Evolutionary conservation across 2,329 filamentous ascomycete genomes (phyloP).

Genomic region (Trichoderma oligosporum): DNA sequence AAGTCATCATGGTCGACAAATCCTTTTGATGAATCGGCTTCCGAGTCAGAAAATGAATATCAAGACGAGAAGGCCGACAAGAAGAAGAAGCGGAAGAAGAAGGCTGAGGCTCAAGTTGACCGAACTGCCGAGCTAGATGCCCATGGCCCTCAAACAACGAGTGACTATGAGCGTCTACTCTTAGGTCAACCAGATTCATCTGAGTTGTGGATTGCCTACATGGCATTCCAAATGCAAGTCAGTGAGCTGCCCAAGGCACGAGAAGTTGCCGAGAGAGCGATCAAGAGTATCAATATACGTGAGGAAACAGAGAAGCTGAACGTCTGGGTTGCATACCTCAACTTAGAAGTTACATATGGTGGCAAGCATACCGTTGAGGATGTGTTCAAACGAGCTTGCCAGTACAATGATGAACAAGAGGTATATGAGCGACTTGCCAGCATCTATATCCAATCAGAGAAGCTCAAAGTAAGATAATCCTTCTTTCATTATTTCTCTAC

Average conservation of each 20-base stretch:
- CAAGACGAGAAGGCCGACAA: conserved; percentile 39
- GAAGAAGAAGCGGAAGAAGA: conserved; percentile 65
- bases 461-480: conserved; percentile 66
- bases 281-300: conserved; percentile 84
- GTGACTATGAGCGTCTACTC: conserved; percentile 90
- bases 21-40: conserved; percentile 57
- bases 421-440: conserved; percentile 85
- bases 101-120: conserved; percentile 77
- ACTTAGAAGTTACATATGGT: conserved; percentile 88
- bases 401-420: conserved; percentile 88
- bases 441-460: conserved; percentile 91
- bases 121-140: conserved; percentile 87
- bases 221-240: conserved; percentile 96
- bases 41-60: conserved; percentile 43
- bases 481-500: conserved; percentile 35
- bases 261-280: conserved; percentile 83
- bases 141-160: conserved; percentile 81
- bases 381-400: conserved; percentile 86
- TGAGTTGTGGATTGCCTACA: conserved; percentile 90
- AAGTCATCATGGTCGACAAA: conserved; percentile 88
- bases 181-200: conserved; percentile 93
- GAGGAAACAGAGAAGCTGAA: conserved; percentile 93
- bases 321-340: conserved; percentile 90
- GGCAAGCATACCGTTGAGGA: conserved; percentile 77
- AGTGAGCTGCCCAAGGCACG: conserved; percentile 85